These are phyloP conservation scores for Suillus subluteus DNA, from an alignment of 768 basidiomycete species.

Conservation along the genomic window DNA sequence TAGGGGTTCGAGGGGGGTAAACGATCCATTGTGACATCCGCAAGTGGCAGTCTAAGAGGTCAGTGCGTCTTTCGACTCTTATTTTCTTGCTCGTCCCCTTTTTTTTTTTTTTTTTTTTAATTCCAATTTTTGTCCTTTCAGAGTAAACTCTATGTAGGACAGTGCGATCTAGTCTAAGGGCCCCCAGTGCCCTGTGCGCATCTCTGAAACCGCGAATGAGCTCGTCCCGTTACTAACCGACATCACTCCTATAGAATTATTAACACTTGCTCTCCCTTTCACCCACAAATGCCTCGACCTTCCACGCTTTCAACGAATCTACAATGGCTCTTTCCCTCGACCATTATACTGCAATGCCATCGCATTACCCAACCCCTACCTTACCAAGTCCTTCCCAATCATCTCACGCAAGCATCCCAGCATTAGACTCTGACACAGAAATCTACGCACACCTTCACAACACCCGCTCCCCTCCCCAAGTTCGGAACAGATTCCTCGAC, in stretches of 20 bases:
- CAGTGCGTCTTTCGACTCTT: conserved; percentile 23
- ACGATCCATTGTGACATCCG: neutral
- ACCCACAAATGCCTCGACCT: conserved; percentile 57
- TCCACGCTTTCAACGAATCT: conserved; percentile 70
- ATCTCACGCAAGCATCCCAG: conserved; percentile 15
- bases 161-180: no score
- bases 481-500: conserved; percentile 88
- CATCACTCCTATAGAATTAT: conserved; percentile 59
- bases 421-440: conserved; percentile 29
- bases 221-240: neutral
- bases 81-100: neutral
- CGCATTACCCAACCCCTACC: conserved; percentile 19
- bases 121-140: no score
- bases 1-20: neutral
- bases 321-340: conserved; percentile 85
- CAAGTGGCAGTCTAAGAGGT: conserved; percentile 66
- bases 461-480: conserved; percentile 65
- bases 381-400: conserved; percentile 17
- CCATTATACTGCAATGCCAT: conserved; percentile 50
- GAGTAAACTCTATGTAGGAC: no score
- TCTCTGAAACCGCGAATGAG: no score
- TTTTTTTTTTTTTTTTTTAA: no score
- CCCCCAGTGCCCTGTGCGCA: no score
- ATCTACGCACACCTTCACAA: conserved; percentile 81
- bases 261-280: conserved; percentile 68